Evolutionary conservation across 345 rosid genomes (phyloP), one percentile per base, ranked within the genome.

Genomic region (Microthlaspi erraticum): DNA sequence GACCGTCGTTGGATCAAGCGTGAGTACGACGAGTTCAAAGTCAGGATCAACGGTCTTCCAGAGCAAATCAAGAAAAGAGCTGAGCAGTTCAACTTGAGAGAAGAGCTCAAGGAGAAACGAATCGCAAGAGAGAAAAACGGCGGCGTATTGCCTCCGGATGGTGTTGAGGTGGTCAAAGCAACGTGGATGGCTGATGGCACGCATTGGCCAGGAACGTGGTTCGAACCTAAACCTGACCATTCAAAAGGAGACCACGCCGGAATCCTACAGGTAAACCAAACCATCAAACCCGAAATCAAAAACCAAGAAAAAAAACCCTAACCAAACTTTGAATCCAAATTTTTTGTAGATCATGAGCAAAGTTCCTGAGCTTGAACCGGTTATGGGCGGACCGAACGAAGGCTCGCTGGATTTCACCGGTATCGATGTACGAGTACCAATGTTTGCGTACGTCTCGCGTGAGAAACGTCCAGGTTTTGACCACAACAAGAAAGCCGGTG

Each of bases 101-200:
- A 93, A 75, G 79, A 65, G 49, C 77, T 44, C 52, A 90, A 93
- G 69, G 90, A 85, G 66, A 91, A 80, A 51, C 73, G 80, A 32
- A 34, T 78, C 0, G 88, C 87, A 0, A 53, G 82, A 62, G 96
- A 88, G 44, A 81, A 86, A 68, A 85, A 88, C 16, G 88, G 87
- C 5, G 91, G 88, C 9, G 60, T 29, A 6, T 54, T 81, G 76
- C 85, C 90, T 0, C 69, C 74, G 0, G 93, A 87, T 39, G 87
- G 84, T 1, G 73, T 81, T 56, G 48, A 70, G 6, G 82, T 83
- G 8, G 71, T 71, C 1, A 79, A 83, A 61, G 98, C 98, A 43
- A 93, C 97, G 2, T 93, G 98, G 98, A 93, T 93, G 97, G 98
- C 98, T 43, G 96, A 93, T 60, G 98, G 97, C 7, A 93, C 97